Evolutionary conservation across 2,329 filamentous ascomycete species (phyloP), one percentile per base, ranked within the genome.

Genomic region (Penicillium vulpinum): DNA sequence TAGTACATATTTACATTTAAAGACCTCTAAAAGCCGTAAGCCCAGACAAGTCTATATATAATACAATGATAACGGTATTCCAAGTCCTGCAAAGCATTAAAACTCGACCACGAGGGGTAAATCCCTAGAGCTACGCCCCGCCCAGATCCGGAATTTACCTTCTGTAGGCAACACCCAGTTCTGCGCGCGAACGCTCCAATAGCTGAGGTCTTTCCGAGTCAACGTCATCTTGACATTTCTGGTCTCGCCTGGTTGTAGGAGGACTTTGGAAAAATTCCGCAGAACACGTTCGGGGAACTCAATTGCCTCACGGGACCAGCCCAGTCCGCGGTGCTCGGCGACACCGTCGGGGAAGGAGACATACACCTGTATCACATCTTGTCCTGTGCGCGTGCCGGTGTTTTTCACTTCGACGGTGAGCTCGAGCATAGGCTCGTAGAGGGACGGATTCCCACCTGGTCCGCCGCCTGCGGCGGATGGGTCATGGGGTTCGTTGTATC

Each of bases 221-320:
- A 91, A 64, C 0, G 77, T 74, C 64, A 91, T 79, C 21, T 79
- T 77, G 0, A 91, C 81, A 0, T 74, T 80, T 55, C 73, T 72
- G 4, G 73, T 80, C 67, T 85, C 77, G 0, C 84, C 85, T 0
- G 81, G 78, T 4, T 79, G 75, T 16, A 91, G 72, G 26, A 76
- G 71, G 2, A 89, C 76, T 77, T 92, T 91, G 60, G 88, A 86
- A 67, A 92, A 92, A 29, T 88, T 88, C 15, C 89, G 83, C 21
- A 92, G 78, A n/a, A 74, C 74, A 31, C 74, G 70, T 1, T 85
- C 72, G 0, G 88, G 88, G 50, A 90, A 91, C 28, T 91, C 87
- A 22, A 81, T 78, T n/a, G 62, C 41, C 54, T 80, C 63, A 16
- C 53, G 52, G 5, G 29, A 26, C 76, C 8, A 74, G 71, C 13